These are phyloP conservation scores for Suillus luteus DNA, from an alignment of 768 basidiomycete genomes.

Conservation along the genomic window DNA sequence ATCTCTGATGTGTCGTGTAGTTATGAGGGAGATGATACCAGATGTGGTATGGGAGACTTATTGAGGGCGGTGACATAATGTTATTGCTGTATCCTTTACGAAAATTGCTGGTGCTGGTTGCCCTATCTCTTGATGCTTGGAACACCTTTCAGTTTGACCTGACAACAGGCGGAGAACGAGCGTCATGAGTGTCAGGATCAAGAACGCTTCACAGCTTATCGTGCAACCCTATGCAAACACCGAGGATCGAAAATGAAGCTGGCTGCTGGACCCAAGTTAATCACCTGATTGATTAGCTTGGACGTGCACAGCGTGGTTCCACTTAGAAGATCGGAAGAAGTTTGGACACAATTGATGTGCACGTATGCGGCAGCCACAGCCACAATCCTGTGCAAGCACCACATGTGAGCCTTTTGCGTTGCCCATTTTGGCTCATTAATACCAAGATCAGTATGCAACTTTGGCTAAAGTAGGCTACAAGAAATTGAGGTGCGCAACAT, in stretches of 20 bases:
- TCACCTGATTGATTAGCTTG: background rate
- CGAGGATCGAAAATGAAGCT: background rate
- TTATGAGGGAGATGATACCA: constrained; percentile 79
- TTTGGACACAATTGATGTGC: background rate
- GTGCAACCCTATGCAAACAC: background rate
- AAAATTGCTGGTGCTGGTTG: background rate
- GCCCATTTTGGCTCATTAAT: background rate
- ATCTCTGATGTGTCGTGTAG: constrained; percentile 34
- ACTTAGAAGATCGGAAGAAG: background rate
- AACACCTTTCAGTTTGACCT: background rate
- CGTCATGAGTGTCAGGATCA: background rate
- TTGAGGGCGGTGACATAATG: constrained; percentile 34
- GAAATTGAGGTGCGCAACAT: background rate
- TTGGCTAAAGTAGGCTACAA: background rate
- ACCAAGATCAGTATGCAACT: background rate
- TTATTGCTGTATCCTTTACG: background rate
- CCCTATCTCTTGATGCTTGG: background rate
- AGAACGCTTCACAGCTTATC: background rate
- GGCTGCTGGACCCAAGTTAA: background rate
- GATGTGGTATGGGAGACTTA: constrained; percentile 79
- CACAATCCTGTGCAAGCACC: background rate
- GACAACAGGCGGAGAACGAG: background rate
- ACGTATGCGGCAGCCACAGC: background rate
- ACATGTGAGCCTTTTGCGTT: background rate
- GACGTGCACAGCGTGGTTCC: background rate